Evolutionary conservation across 108 stramenopile genomes (phyloP).

Genomic region (Pseudonitzschia delicatissima): DNA sequence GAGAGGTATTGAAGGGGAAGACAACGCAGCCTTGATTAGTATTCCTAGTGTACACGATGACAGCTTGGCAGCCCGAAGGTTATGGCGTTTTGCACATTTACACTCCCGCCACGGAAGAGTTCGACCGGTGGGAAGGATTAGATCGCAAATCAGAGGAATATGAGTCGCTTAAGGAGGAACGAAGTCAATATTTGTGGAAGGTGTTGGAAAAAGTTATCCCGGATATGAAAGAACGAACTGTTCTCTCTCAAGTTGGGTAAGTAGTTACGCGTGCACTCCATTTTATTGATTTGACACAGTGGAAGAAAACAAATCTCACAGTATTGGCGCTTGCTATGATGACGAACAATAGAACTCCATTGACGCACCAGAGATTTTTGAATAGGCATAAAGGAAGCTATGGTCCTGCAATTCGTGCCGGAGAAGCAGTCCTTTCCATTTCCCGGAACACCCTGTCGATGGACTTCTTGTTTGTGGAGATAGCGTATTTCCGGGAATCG

Average conservation of each 20-base stretch:
- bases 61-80: constrained; percentile 77
- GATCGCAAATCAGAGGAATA: constrained; percentile 74
- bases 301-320: not conserved
- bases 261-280: not conserved
- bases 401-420: constrained; percentile 82
- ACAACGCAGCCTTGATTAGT: constrained; percentile 81
- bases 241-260: constrained; percentile 55
- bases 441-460: constrained; percentile 60
- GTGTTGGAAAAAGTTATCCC: constrained; percentile 84
- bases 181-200: constrained; percentile 76
- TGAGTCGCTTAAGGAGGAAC: constrained; percentile 75
- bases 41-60: constrained; percentile 88
- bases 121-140: constrained; percentile 67
- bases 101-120: constrained; percentile 82
- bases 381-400: constrained; percentile 77
- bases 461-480: constrained; percentile 69
- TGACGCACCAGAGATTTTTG: constrained; percentile 83
- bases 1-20: constrained; percentile 67
- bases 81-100: constrained; percentile 84
- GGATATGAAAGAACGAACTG: constrained; percentile 57
- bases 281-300: not conserved
- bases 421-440: constrained; percentile 76
- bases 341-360: constrained; percentile 42
- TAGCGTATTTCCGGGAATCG: constrained; percentile 86
- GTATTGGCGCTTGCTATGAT: not conserved